Conservation (phyloP, 257 asterid species). For the Striga asiatica region DNA sequence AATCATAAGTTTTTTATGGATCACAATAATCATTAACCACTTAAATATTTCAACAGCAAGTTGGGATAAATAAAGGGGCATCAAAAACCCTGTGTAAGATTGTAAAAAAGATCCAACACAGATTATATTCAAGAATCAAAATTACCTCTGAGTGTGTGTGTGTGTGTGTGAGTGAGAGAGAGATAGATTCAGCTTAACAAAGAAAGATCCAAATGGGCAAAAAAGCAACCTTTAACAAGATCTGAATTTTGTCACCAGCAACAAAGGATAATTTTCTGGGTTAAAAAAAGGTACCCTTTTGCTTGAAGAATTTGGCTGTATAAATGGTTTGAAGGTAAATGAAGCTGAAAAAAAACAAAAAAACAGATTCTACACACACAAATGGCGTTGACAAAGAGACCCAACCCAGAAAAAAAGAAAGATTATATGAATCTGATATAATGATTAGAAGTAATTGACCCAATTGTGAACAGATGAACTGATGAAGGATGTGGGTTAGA, state of each 20-base stretch:
- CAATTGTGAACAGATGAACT: too few relatives aligned
- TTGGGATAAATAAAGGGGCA: background rate
- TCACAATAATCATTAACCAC: background rate
- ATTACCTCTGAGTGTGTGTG: background rate
- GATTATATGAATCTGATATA: too few relatives aligned
- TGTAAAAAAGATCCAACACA: background rate
- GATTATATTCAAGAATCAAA: background rate
- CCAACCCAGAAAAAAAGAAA: too few relatives aligned
- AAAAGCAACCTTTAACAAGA: conserved; percentile 3
- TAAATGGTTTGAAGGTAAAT: too few relatives aligned
- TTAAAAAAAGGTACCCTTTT: background rate
- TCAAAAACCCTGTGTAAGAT: background rate
- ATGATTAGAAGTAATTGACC: too few relatives aligned
- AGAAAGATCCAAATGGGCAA: conserved; percentile 8
- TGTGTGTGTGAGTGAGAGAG: background rate
- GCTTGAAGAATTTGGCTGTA: too few relatives aligned
- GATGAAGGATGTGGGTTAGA: too few relatives aligned
- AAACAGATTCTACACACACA: too few relatives aligned
- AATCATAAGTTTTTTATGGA: too few relatives aligned
- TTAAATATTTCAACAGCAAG: background rate
- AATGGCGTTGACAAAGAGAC: too few relatives aligned
- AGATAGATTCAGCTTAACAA: conserved; percentile 2
- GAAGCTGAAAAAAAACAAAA: too few relatives aligned
- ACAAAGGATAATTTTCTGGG: background rate
- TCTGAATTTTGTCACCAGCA: background rate